phyloP scores from a whole-genome alignment of 2,329 filamentous ascomycete species.

The Cladosporium phlei region DNA sequence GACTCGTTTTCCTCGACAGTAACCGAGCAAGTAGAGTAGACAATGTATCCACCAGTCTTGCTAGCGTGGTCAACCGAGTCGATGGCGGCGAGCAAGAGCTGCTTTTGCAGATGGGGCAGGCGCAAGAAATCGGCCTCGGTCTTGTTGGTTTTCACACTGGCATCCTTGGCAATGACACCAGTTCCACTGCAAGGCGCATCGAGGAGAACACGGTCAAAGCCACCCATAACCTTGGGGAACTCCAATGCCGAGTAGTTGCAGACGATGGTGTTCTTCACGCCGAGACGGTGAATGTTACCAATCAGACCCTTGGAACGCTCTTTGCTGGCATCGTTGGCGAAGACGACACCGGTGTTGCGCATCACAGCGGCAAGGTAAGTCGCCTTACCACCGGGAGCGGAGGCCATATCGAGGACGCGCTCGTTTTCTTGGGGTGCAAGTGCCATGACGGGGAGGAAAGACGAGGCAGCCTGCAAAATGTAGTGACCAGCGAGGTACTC shows the following conservation, averaged over 20 bases:
- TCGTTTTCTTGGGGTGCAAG: slow-evolving; percentile 90
- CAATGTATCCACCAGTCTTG: slow-evolving; percentile 90
- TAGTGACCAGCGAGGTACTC: slow-evolving; percentile 98
- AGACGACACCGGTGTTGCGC: slow-evolving; percentile 93
- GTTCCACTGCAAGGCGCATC: slow-evolving; percentile 96
- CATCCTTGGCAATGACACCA: slow-evolving; percentile 94
- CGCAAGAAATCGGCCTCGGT: slow-evolving; percentile 90
- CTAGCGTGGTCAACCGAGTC: slow-evolving; percentile 88
- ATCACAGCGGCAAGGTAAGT: slow-evolving; percentile 95
- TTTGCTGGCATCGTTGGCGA: slow-evolving; percentile 96
- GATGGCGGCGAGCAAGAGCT: slow-evolving; percentile 85
- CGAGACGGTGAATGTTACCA: slow-evolving; percentile 93
- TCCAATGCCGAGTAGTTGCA: slow-evolving; percentile 93
- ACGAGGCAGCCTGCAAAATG: slow-evolving; percentile 93
- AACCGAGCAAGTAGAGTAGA: slow-evolving; percentile 95
- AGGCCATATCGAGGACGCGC: slow-evolving; percentile 88
- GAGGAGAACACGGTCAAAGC: slow-evolving; percentile 89
- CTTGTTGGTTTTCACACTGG: slow-evolving; percentile 97
- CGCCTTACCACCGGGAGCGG: slow-evolving; percentile 92
- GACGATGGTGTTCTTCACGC: slow-evolving; percentile 88
- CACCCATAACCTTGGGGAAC: slow-evolving; percentile 90
- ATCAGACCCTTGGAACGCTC: slow-evolving; percentile 92
- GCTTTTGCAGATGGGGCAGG: slow-evolving; percentile 90
- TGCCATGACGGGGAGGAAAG: slow-evolving; percentile 96
- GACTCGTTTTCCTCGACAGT: slow-evolving; percentile 91